A percentile compares a stretch with the other conserved stretches of the same genome.
Evolutionary conservation across 176 grass and related monocot genomes (phyloP).

Genomic region (Hordeum marinum): DNA sequence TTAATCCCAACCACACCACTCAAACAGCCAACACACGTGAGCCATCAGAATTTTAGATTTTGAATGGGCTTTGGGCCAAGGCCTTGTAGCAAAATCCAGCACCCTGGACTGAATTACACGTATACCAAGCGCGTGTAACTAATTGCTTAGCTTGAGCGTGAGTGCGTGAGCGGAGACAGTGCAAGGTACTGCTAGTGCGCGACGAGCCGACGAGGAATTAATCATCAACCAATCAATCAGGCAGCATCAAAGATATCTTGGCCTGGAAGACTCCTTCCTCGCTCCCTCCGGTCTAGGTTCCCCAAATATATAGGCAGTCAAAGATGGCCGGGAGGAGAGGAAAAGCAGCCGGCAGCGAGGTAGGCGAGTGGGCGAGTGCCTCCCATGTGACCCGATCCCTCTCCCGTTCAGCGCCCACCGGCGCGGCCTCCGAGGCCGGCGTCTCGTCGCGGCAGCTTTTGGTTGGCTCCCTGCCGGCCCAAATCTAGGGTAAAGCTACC

Average conservation of each 20-base stretch:
- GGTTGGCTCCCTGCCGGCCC: neutral
- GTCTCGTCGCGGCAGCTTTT: slow-evolving; percentile 7
- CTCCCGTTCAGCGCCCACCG: neutral
- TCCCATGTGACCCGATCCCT: slow-evolving; percentile 6
- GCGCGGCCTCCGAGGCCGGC: slow-evolving; percentile 10
- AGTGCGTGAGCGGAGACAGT: neutral
- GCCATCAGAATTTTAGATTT: too few species aligned
- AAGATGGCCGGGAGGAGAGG: neutral
- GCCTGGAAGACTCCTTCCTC: slow-evolving; percentile 10
- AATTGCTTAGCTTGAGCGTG: too few species aligned
- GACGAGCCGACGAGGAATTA: neutral
- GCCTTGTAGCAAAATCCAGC: too few species aligned
- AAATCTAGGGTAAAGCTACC: slow-evolving; percentile 10
- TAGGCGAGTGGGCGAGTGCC: neutral
- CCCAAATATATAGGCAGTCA: slow-evolving; percentile 14
- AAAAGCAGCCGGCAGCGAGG: neutral
- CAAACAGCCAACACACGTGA: too few species aligned
- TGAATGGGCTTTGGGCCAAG: too few species aligned
- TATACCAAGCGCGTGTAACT: too few species aligned
- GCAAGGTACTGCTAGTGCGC: neutral
- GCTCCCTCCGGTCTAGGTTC: neutral
- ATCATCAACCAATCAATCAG: slow-evolving; percentile 14
- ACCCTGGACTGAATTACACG: too few species aligned
- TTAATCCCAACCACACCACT: too few species aligned
- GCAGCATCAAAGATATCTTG: neutral